Conservation (phyloP, 2,329 filamentous ascomycete genomes). For the Pyrenophora teres region DNA sequence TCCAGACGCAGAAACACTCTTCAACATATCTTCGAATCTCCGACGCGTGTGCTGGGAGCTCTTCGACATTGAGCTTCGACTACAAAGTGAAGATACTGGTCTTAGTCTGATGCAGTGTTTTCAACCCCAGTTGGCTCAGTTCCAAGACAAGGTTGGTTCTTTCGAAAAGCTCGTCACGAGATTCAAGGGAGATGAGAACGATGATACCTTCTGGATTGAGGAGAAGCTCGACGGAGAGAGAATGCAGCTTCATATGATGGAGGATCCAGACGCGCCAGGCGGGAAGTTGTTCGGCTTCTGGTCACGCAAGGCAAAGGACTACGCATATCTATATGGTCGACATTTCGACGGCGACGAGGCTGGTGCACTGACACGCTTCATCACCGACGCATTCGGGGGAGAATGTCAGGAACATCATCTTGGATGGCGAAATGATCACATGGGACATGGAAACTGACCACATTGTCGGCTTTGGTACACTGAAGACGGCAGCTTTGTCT, state of each 20-base stretch:
- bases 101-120: constrained; percentile 92
- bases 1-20: constrained; percentile 61
- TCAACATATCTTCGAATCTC: constrained; percentile 89
- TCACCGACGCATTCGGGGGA: constrained; percentile 77
- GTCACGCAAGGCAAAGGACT: constrained; percentile 95
- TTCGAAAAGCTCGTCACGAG: constrained; percentile 79
- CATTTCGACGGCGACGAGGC: constrained; percentile 71
- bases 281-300: constrained; percentile 82
- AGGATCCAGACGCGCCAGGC: constrained; percentile 69
- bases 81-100: constrained; percentile 75
- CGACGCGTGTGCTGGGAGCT: constrained; percentile 95
- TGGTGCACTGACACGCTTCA: constrained; percentile 77
- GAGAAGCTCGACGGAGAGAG: constrained; percentile 97
- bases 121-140: constrained; percentile 92
- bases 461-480: constrained; percentile 85
- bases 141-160: constrained; percentile 71
- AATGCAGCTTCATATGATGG: constrained; percentile 92
- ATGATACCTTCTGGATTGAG: constrained; percentile 90
- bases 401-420: constrained; percentile 81
- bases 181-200: constrained; percentile 68
- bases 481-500: constrained; percentile 86
- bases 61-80: constrained; percentile 70
- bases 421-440: constrained; percentile 98
- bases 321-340: constrained; percentile 89
- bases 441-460: constrained; percentile 89